Percentiles rank a stretch among this genome's conserved stretches.
phyloP scores from a whole-genome alignment of 2,329 filamentous ascomycete genomes.

The Thelonectria discophora region DNA sequence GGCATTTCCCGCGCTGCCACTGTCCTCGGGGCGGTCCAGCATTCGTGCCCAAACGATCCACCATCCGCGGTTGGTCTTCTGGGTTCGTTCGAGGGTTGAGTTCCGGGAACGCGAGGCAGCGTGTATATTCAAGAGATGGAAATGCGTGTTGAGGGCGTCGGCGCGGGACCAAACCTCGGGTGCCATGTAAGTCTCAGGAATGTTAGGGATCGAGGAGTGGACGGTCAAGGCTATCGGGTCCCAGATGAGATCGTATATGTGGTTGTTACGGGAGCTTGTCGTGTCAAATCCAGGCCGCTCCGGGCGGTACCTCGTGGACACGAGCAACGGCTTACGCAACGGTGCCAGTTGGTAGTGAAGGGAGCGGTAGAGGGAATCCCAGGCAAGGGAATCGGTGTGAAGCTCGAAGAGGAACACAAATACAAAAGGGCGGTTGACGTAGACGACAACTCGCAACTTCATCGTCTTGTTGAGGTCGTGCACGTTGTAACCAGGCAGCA shows the following conservation, averaged over 20 bases:
- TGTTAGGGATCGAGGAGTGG: conserved; percentile 72
- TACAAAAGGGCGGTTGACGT: conserved; percentile 78
- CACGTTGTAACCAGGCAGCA: conserved; percentile 44
- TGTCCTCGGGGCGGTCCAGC: conserved; percentile 48
- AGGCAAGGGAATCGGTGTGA: conserved; percentile 66
- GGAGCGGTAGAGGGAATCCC: conserved; percentile 65
- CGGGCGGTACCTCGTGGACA: conserved; percentile 66
- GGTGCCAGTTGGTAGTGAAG: conserved; percentile 69
- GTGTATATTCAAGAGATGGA: conserved; percentile 68
- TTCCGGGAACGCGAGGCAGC: conserved; percentile 52
- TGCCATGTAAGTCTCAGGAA: conserved; percentile 58
- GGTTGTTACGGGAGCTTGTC: conserved; percentile 42
- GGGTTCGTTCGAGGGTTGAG: conserved; percentile 66
- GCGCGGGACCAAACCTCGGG: conserved; percentile 62
- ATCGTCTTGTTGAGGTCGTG: conserved; percentile 64
- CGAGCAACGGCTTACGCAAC: conserved; percentile 63
- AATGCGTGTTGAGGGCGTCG: conserved; percentile 72
- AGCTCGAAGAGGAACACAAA: conserved; percentile 76
- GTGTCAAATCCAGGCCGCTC: conserved; percentile 50
- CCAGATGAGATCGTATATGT: conserved; percentile 71
- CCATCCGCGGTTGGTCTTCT: conserved; percentile 73
- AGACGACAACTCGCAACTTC: conserved; percentile 74
- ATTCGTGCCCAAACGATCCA: conserved; percentile 75
- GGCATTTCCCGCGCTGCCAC: conserved; percentile 19
- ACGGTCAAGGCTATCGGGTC: conserved; percentile 65